phyloP scores from a whole-genome alignment of 148 eudicot genomes.

The Fagopyrum homotropicum region DNA sequence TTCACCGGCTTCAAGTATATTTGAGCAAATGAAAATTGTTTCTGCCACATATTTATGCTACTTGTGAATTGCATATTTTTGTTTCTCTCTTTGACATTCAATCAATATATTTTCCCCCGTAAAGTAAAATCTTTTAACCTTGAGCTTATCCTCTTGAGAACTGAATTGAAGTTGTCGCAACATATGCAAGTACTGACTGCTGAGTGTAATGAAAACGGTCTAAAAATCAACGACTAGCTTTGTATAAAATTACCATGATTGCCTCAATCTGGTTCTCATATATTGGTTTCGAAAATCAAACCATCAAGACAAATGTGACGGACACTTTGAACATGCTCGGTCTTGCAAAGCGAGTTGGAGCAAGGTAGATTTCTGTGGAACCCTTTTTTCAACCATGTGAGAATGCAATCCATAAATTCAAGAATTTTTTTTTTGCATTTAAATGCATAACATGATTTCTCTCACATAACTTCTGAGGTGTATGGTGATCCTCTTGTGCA shows the following conservation, averaged over 20 bases:
- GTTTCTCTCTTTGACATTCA: too few relatives aligned
- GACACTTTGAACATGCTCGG: constrained; percentile 93
- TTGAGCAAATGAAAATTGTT: too few relatives aligned
- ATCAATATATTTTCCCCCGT: background rate
- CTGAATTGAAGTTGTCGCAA: background rate
- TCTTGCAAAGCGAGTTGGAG: constrained; percentile 87
- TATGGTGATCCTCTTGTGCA: constrained; percentile 92
- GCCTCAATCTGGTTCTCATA: background rate
- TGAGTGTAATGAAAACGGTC: background rate
- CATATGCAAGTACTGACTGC: background rate
- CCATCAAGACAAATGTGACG: constrained; percentile 85
- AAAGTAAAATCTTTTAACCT: too few relatives aligned
- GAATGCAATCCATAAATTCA: background rate
- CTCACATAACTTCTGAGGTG: constrained; percentile 82
- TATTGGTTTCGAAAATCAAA: background rate
- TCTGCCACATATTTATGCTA: too few relatives aligned
- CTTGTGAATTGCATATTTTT: too few relatives aligned
- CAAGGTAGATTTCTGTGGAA: constrained; percentile 32
- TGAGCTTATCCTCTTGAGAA: background rate
- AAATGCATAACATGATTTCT: constrained; percentile 46
- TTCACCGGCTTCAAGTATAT: too few relatives aligned
- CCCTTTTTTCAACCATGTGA: background rate
- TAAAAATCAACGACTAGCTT: background rate
- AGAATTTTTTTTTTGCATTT: background rate
- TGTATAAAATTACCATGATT: background rate